These are phyloP conservation scores for Hypoxylon cercidicola DNA, from an alignment of 495 filamentous ascomycete species.

Conservation along the genomic window DNA sequence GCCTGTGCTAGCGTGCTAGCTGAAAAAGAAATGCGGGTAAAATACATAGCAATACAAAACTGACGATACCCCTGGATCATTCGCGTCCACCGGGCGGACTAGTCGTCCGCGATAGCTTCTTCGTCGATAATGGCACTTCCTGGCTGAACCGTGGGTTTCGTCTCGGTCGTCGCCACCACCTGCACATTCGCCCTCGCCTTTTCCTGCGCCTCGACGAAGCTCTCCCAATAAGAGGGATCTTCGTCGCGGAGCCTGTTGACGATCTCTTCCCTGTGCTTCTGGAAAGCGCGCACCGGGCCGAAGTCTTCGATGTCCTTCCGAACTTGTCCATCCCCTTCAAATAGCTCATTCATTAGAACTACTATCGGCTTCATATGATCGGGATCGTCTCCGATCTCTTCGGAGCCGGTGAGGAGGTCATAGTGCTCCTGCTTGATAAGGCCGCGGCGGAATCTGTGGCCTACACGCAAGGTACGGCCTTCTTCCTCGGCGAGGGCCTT, in stretches of 20 bases:
- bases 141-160: slow-evolving; percentile 28
- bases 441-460: slow-evolving; percentile 78
- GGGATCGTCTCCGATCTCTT: slow-evolving; percentile 63
- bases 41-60: too few species aligned
- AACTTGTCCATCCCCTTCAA: slow-evolving; percentile 66
- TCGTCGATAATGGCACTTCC: slow-evolving; percentile 37
- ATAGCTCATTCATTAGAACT: slow-evolving; percentile 70
- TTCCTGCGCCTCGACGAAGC: slow-evolving; percentile 73
- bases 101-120: slow-evolving; percentile 46
- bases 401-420: slow-evolving; percentile 51
- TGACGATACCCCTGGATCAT: too few species aligned
- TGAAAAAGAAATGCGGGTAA: background rate
- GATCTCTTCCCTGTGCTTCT: slow-evolving; percentile 64
- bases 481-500: slow-evolving; percentile 87
- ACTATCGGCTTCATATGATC: slow-evolving; percentile 66
- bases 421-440: slow-evolving; percentile 59
- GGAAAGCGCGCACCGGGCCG: slow-evolving; percentile 68
- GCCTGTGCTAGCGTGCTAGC: too few species aligned
- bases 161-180: slow-evolving; percentile 23
- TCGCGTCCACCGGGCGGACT: too few species aligned
- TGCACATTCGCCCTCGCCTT: slow-evolving; percentile 69
- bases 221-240: slow-evolving; percentile 70
- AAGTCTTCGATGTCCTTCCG: slow-evolving; percentile 63
- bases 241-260: slow-evolving; percentile 60
- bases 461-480: slow-evolving; percentile 84